Base-by-base conservation (phyloP, 2,329 filamentous ascomycete species). In the Fusarium sp. region DNA sequence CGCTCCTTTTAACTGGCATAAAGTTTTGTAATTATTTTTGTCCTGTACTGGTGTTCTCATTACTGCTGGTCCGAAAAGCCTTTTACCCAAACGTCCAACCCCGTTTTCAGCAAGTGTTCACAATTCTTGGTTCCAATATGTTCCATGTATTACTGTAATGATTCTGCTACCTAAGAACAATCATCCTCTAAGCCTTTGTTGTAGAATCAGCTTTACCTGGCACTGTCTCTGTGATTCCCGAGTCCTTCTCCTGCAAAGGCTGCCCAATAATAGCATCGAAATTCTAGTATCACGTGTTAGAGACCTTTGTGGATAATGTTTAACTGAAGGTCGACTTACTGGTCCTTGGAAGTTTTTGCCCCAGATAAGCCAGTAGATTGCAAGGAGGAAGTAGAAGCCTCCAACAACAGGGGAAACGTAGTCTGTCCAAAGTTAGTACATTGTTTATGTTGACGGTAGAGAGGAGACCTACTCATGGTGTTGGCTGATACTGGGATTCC, bases 361-460 rank as follows among this genome's bases (percentile, higher is more conserved):
- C 15, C 29, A 44, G 9, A 24, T 22, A 2, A 62, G 2, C 62
- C 63, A 66, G 22, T 66, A 66, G 0, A 66, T 0, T 0, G 16
- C 30, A 4, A 66, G 55, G 4, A 66, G 25, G 4, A 54, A 1
- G 25, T 62, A 66, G 18, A 62, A 66, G 5, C 48, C 22, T 0
- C 62, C 62, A 2, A 66, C 62, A 3, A 66, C 63, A 4, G 47
- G 34, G 2, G 63, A 66, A 25, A 66, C 55, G 2, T 66, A 66
- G 3, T 66, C 62, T 62, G 0, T 5, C 1, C 0, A 1, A 12
- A 3, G 1, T 66, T 2, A 66, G 29, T 15, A 3, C 6, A 0
- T 4, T 6, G 9, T 5, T 3, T 0, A 0, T 29, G 27, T 0
- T 0, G 0, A 11, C 3, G 1, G 2, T 20, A 0, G 16, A 18